A percentile compares a stretch with the other conserved stretches of the same genome.
These are phyloP conservation scores for Fomitiporia mediterranea DNA, from an alignment of 1,284 basidiomycete genomes.

Conservation along the genomic window DNA sequence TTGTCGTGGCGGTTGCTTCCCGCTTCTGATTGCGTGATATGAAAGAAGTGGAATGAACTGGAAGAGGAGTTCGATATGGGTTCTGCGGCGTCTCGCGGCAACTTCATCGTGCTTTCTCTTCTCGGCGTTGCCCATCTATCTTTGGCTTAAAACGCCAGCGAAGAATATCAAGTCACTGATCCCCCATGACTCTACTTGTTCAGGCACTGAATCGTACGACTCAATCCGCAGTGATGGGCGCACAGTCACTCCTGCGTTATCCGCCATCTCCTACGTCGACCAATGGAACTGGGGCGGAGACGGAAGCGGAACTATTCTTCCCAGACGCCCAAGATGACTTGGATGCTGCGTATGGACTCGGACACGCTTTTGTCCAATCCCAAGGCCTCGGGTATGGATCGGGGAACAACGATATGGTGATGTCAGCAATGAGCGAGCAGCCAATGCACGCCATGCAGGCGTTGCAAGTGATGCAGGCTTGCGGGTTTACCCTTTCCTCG, in stretches of 20 bases:
- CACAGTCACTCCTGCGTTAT: background rate
- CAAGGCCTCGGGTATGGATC: background rate
- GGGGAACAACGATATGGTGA: background rate
- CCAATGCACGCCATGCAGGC: background rate
- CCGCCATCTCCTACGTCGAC: constrained; percentile 7
- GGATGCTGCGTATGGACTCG: background rate
- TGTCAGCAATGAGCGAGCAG: background rate
- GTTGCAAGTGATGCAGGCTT: background rate
- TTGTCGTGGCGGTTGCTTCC: background rate
- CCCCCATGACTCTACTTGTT: background rate
- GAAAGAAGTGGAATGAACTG: constrained; percentile 1
- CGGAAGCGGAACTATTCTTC: constrained; percentile 6
- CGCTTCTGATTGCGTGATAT: background rate
- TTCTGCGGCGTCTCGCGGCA: background rate
- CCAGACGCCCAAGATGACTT: constrained; percentile 2
- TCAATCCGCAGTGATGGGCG: constrained; percentile 1
- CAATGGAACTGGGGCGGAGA: background rate
- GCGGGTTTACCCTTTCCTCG: constrained; percentile 49
- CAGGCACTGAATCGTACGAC: background rate
- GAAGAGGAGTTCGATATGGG: background rate
- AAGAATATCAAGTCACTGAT: background rate
- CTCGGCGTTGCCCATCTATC: background rate
- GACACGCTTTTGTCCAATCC: background rate
- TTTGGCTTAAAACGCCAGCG: background rate
- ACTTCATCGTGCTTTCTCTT: background rate